Evolutionary conservation across 2,329 filamentous ascomycete species (phyloP).

Genomic region (Xylariaceae sp.): DNA sequence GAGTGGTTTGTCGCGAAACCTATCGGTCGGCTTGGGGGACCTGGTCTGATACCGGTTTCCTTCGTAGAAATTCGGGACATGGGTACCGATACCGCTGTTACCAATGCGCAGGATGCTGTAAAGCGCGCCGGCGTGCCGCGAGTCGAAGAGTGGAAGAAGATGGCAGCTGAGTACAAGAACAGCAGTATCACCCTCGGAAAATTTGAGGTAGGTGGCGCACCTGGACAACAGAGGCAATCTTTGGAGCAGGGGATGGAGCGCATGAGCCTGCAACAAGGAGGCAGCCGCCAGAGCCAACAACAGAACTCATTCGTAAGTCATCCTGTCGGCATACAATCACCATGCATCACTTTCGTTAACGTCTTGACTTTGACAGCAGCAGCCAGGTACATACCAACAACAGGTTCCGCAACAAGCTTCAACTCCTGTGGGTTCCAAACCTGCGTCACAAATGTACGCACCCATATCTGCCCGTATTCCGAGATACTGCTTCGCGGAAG

Average conservation of each 20-base stretch:
- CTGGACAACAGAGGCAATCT: constrained; percentile 37
- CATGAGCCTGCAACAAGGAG: constrained; percentile 64
- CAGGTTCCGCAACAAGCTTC: constrained; percentile 36
- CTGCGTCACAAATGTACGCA: constrained; percentile 58
- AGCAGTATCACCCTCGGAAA: constrained; percentile 95
- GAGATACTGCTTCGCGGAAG: constrained; percentile 90
- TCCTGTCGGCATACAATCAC: no score
- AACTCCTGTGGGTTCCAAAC: constrained; percentile 34
- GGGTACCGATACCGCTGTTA: constrained; percentile 76
- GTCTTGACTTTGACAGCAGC: constrained; percentile 23
- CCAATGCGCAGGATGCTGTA: constrained; percentile 80
- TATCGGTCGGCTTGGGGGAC: constrained; percentile 93
- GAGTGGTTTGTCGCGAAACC: constrained; percentile 99
- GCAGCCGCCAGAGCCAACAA: constrained; percentile 42
- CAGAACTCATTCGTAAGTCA: constrained; percentile 23
- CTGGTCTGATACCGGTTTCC: constrained; percentile 90
- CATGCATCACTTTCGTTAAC: no score
- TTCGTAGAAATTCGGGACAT: constrained; percentile 97
- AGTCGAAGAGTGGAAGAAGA: constrained; percentile 99
- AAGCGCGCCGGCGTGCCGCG: constrained; percentile 83
- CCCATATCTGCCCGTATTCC: constrained; percentile 83
- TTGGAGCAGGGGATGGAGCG: constrained; percentile 71
- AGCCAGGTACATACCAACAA: constrained; percentile 21
- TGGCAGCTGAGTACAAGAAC: constrained; percentile 98
- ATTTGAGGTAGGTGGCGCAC: constrained; percentile 59